Evolutionary conservation across 1,284 basidiomycete species (phyloP), one percentile per base, ranked within the genome.

Genomic region (Melampsora americana): DNA sequence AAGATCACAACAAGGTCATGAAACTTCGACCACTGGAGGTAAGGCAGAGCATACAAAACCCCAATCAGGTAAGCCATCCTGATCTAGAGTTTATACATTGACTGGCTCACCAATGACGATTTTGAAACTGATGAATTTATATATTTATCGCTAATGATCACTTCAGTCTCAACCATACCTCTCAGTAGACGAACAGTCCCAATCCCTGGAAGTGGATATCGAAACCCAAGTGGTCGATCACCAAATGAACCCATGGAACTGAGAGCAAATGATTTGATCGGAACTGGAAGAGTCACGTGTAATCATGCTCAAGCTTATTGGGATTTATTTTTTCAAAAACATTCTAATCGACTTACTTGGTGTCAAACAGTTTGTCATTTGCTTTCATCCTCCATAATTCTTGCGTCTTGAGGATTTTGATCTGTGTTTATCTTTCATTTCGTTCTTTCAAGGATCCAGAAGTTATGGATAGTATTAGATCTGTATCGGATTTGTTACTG

Each of bases 291-390:
- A 26, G 23, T 53, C 16, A 20, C 50, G 5, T 53, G 23, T 53
- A 6, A 20, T 26, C 18, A 39, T 50, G 53, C 59, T 4, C 14
- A 60, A 59, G 9, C 5, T 26, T 26, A 69, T 59, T 60, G 14
- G 32, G 26, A 59, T 9, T 6, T 32, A n/a, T 69, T 69, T 50
- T 69, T 69, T 20, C 53, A 59, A 42, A 44, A 59, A 42, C 59
- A 69, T 42, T 53, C 67, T 23, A 69, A 60, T 42, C 48, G 67
- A 59, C 59, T 69, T 7, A 69, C 67, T 59, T 69, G 67, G 67
- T 56, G 7, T 69, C 53, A 50, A 12, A 16, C 9, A 60, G 67
- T 69, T 59, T 35, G 59, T 50, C 53, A 32, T 50, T 18, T 39
- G 2, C 1, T 23, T 69, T 46, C n/a, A n/a, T n/a, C n/a, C n/a